These are phyloP conservation scores for Cylindrotheca closterium DNA, from an alignment of 108 stramenopile species.

Conservation along the genomic window DNA sequence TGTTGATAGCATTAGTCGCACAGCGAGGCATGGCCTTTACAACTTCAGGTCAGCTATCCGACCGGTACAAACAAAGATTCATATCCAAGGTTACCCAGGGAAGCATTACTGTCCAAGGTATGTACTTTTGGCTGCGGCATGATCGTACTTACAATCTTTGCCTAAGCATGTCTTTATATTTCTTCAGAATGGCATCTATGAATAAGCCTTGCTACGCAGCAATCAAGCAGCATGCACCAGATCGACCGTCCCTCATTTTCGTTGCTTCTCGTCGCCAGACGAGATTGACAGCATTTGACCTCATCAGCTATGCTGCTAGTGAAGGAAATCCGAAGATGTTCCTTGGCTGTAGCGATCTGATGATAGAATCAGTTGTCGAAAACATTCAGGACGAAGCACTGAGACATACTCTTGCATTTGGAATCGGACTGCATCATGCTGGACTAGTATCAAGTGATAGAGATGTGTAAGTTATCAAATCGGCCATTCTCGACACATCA, in stretches of 20 bases:
- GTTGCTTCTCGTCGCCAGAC: slow-evolving; percentile 94
- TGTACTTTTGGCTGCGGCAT: neutral
- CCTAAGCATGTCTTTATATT: no score
- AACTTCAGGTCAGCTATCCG: slow-evolving; percentile 96
- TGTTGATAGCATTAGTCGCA: slow-evolving; percentile 36
- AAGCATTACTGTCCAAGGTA: slow-evolving; percentile 78
- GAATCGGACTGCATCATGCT: slow-evolving; percentile 98
- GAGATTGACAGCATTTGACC: slow-evolving; percentile 93
- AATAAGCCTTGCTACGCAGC: slow-evolving; percentile 99
- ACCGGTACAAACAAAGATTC: slow-evolving; percentile 93
- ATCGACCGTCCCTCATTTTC: slow-evolving; percentile 94
- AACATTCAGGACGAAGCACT: slow-evolving; percentile 86
- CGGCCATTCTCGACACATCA: no score
- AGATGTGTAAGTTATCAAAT: slow-evolving; percentile 28
- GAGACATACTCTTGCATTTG: slow-evolving; percentile 93
- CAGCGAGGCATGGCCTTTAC: slow-evolving; percentile 67
- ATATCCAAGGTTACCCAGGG: slow-evolving; percentile 96
- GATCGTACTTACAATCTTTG: neutral
- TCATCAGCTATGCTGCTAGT: slow-evolving; percentile 83
- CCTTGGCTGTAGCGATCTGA: slow-evolving; percentile 71
- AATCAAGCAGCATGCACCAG: slow-evolving; percentile 91
- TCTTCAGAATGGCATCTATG: slow-evolving; percentile 95
- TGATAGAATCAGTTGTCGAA: slow-evolving; percentile 65
- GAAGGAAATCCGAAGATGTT: slow-evolving; percentile 80
- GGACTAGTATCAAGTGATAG: slow-evolving; percentile 77